Base-by-base conservation (phyloP, 371 early-diverging fungal species). In the Syncephalastrum sp. region DNA sequence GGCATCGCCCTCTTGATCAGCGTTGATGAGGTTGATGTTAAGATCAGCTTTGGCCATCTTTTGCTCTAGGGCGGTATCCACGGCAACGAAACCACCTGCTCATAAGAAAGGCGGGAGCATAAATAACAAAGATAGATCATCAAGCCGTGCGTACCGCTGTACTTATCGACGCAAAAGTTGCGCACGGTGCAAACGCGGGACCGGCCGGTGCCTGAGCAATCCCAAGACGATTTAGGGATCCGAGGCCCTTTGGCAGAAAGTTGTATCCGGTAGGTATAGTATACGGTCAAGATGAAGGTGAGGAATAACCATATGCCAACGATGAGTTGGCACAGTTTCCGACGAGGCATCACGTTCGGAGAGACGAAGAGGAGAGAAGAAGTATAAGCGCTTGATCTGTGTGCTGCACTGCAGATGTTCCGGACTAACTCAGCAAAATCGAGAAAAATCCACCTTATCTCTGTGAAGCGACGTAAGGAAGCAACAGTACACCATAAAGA, bases 11-110 rank as follows among this genome's bases (percentile, higher is more conserved):
- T 47, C 48, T 4, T 45, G 4, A 44, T 65, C 72, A 0, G 70
- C 58, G 38, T 70, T 77, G 27, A 75, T 63, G 16, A 82, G 21
- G 54, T 82, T 82, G 33, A 79, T 58, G 3, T 27, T 38, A 3
- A 68, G 64, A 2, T 75, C 72, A 7, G 59, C 25, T 10, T 14
- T 51, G 43, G 24, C 47, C 42, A 5, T 52, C 15, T 21, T 19
- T 51, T 21, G 23, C 24, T 46, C 38, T 13, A 29, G 25, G 14
- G 45, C 45, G 6, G 46, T 33, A 19, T 59, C 45, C 0, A 50
- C 56, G 5, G 54, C 47, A 8, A 54, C 44, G 41, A 55, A 54
- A 13, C 55, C 59, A n/a, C 52, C 59, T 58, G 14, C 21, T 21
- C 21, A 29, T 10, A 5, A 27, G 4, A 3, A 29, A 29, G 23